Evolutionary conservation across 2,329 filamentous ascomycete genomes (phyloP).

Genomic region (Pseudopyricularia javanii): DNA sequence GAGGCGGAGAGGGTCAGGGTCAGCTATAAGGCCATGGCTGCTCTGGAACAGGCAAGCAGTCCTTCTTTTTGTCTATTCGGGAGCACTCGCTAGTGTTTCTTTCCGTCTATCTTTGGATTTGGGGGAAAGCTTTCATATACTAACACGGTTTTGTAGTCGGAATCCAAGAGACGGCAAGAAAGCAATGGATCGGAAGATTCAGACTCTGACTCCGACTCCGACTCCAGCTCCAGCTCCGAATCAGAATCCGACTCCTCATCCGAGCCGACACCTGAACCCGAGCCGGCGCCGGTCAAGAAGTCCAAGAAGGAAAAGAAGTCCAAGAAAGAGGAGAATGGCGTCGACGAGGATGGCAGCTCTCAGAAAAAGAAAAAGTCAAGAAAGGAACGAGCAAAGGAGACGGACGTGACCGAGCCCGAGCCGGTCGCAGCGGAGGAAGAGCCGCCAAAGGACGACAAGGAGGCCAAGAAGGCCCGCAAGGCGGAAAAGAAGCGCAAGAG

Average conservation of each 20-base stretch:
- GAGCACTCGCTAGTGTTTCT: too few species aligned
- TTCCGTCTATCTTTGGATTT: too few species aligned
- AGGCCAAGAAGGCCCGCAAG: constrained; percentile 14
- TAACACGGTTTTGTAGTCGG: too few species aligned
- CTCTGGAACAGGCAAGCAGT: background rate
- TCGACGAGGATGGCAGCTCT: constrained; percentile 6
- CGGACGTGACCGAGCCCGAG: constrained; percentile 6
- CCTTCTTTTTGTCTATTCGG: background rate
- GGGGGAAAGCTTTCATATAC: too few species aligned
- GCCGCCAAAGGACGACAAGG: constrained; percentile 9
- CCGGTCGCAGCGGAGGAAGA: constrained; percentile 11
- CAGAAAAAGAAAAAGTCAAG: background rate
- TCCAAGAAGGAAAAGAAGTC: background rate
- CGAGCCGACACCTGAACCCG: background rate
- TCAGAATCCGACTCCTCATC: background rate
- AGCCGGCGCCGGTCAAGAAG: background rate
- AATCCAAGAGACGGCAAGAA: background rate
- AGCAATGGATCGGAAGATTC: background rate
- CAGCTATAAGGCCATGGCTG: background rate
- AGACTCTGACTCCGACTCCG: background rate
- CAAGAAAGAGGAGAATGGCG: background rate
- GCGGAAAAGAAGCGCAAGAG: constrained; percentile 11
- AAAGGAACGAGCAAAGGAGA: constrained; percentile 5
- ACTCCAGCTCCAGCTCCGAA: background rate
- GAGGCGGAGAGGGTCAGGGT: constrained; percentile 17